Conservation (phyloP, 139 green algal genomes). For the Chlorella sorokiniana region DNA sequence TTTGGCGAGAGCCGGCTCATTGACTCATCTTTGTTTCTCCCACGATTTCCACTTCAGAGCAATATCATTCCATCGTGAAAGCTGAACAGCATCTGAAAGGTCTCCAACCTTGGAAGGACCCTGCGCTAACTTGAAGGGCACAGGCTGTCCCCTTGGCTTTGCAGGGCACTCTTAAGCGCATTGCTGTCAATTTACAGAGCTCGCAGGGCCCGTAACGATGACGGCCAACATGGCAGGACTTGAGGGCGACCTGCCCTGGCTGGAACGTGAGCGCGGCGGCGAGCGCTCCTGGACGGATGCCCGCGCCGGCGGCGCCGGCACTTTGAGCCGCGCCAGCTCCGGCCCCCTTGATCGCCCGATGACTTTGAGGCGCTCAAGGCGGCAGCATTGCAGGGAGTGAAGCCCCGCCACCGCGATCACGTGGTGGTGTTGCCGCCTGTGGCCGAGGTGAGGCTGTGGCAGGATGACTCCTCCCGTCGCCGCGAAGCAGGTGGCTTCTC, state of each 20-base stretch:
- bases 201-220: neutral
- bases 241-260: slow-evolving; percentile 12
- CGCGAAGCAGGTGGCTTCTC: neutral
- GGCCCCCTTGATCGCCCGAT: neutral
- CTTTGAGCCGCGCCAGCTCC: neutral
- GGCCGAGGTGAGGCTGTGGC: neutral
- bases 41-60: too few species aligned
- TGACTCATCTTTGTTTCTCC: too few species aligned
- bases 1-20: too few species aligned
- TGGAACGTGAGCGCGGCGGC: neutral
- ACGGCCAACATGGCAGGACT: slow-evolving; percentile 19
- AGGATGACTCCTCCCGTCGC: neutral
- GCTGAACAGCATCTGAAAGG: too few species aligned
- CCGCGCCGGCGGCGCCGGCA: neutral
- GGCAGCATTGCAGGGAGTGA: slow-evolving; percentile 2
- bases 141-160: too few species aligned
- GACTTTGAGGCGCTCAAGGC: slow-evolving; percentile 19
- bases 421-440: slow-evolving; percentile 1
- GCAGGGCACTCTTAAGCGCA: too few species aligned
- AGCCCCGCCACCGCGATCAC: neutral
- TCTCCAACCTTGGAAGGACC: too few species aligned
- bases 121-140: too few species aligned
- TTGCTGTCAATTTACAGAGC: neutral
- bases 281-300: neutral
- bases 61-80: too few species aligned